Conservation (phyloP, 2,329 filamentous ascomycete genomes). For the Arthrobotrys entomopaga region DNA sequence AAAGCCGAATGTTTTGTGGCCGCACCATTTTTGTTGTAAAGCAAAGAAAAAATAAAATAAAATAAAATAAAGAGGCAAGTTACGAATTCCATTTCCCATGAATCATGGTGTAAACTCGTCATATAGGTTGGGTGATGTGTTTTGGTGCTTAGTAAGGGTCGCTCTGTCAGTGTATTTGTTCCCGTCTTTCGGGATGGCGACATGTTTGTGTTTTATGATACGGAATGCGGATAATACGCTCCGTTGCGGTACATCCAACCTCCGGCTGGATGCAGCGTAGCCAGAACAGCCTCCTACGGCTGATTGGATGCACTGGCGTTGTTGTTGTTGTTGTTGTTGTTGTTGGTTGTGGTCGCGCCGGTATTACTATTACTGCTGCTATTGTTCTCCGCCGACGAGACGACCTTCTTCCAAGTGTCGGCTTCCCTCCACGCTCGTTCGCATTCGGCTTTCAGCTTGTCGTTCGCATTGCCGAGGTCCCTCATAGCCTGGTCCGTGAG, state of each 20-base stretch:
- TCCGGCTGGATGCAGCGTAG: not conserved
- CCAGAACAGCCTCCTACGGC: slow-evolving; percentile 32
- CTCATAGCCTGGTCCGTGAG: slow-evolving; percentile 87
- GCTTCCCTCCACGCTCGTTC: slow-evolving; percentile 80
- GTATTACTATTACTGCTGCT: slow-evolving; percentile 4
- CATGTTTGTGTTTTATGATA: too few relatives aligned
- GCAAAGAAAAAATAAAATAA: slow-evolving; percentile 1
- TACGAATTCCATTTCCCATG: slow-evolving; percentile 25
- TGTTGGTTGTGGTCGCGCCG: too few relatives aligned
- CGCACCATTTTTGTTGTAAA: slow-evolving; percentile 50
- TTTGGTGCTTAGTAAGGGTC: slow-evolving; percentile 1
- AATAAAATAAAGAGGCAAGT: slow-evolving; percentile 3
- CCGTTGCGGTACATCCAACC: not conserved
- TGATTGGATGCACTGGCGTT: slow-evolving; percentile 32
- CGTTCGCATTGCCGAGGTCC: slow-evolving; percentile 85
- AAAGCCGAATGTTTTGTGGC: slow-evolving; percentile 35
- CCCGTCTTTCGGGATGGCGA: too few relatives aligned
- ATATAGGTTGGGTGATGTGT: not conserved
- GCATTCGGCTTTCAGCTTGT: slow-evolving; percentile 84
- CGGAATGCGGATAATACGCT: too few relatives aligned
- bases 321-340: slow-evolving; percentile 17
- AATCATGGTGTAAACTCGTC: slow-evolving; percentile 28
- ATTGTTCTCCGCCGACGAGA: slow-evolving; percentile 46
- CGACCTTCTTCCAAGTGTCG: slow-evolving; percentile 78
- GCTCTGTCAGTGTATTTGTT: too few relatives aligned